phyloP scores from a whole-genome alignment of 2,329 filamentous ascomycete species.

The Gnomoniopsis smithogilvyi region DNA sequence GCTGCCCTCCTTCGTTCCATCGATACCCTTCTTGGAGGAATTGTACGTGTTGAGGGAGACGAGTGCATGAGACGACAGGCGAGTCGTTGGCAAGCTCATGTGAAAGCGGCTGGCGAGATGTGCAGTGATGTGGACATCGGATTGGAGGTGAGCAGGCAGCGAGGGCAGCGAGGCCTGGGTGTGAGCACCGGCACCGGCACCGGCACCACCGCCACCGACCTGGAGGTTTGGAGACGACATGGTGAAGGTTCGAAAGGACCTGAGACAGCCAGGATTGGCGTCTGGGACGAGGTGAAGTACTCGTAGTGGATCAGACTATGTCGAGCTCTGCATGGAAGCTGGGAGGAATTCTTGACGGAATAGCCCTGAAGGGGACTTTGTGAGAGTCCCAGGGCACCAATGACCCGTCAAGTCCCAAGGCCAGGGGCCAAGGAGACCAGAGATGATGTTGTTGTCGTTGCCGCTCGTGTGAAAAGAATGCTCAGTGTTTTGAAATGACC shows the following conservation, averaged over 20 bases:
- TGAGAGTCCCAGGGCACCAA: background rate
- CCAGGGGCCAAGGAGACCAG: background rate
- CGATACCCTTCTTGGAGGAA: constrained; percentile 78
- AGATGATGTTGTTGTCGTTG: background rate
- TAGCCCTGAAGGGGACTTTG: background rate
- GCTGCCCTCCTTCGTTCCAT: constrained; percentile 89
- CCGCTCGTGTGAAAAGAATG: background rate
- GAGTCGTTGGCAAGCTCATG: constrained; percentile 81
- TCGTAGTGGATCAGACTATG: background rate
- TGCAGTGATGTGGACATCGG: constrained; percentile 65
- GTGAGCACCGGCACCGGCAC: constrained; percentile 52
- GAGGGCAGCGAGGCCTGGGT: constrained; percentile 84
- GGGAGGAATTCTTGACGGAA: background rate
- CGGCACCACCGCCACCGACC: constrained; percentile 42
- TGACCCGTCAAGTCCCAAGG: background rate
- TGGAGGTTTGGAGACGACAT: constrained; percentile 59
- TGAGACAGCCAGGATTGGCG: constrained; percentile 24
- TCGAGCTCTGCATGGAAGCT: background rate
- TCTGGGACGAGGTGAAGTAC: constrained; percentile 9
- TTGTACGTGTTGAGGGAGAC: constrained; percentile 95
- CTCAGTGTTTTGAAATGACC: background rate
- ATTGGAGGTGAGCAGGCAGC: constrained; percentile 76
- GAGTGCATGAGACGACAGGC: constrained; percentile 85
- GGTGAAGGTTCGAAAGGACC: constrained; percentile 30
- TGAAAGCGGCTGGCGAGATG: constrained; percentile 90